Percentiles rank a stretch among this genome's conserved stretches.
phyloP scores from a whole-genome alignment of 1,139 yeast genomes.

The Nakaseomyces nivariensis region DNA sequence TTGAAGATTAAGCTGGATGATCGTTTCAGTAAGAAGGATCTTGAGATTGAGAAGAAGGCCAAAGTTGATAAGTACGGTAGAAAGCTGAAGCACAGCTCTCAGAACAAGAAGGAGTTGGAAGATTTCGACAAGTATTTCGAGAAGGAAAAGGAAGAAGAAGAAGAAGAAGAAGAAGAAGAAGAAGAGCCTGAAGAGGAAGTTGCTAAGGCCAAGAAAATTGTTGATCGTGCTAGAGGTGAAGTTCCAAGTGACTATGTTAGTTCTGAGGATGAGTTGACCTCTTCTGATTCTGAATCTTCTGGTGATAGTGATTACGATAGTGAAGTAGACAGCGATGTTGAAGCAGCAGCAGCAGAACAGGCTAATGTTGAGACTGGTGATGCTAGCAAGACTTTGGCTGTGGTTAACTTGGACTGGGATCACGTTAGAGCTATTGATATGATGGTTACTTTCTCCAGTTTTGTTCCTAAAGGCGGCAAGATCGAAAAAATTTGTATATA shows the following conservation, averaged over 20 bases:
- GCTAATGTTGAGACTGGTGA: slow-evolving; percentile 73
- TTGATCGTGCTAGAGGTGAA: slow-evolving; percentile 71
- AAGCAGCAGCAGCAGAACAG: slow-evolving; percentile 46
- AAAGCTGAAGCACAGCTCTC: slow-evolving; percentile 37
- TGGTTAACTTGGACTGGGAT: slow-evolving; percentile 97
- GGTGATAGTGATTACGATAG: slow-evolving; percentile 27
- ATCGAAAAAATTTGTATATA: slow-evolving; percentile 65
- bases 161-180: slow-evolving; percentile 15
- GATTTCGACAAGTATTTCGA: slow-evolving; percentile 58
- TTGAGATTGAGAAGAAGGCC: slow-evolving; percentile 45
- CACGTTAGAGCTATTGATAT: slow-evolving; percentile 76
- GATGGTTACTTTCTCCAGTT: slow-evolving; percentile 82
- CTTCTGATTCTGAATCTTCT: slow-evolving; percentile 34
- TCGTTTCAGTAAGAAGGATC: slow-evolving; percentile 69
- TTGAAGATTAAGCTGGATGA: slow-evolving; percentile 75
- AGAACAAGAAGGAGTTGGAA: slow-evolving; percentile 33
- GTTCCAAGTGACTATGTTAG: slow-evolving; percentile 33
- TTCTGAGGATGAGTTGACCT: slow-evolving; percentile 34
- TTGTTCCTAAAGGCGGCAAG: slow-evolving; percentile 68
- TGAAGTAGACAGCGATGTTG: slow-evolving; percentile 26
- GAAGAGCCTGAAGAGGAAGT: slow-evolving; percentile 17
- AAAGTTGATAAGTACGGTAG: slow-evolving; percentile 85
- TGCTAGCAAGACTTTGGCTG: slow-evolving; percentile 74
- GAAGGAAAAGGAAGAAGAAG: slow-evolving; percentile 24
- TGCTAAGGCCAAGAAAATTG: slow-evolving; percentile 16